Evolutionary conservation across 2,329 filamentous ascomycete genomes (phyloP).

Genomic region (Chaetomiaceae sp.): DNA sequence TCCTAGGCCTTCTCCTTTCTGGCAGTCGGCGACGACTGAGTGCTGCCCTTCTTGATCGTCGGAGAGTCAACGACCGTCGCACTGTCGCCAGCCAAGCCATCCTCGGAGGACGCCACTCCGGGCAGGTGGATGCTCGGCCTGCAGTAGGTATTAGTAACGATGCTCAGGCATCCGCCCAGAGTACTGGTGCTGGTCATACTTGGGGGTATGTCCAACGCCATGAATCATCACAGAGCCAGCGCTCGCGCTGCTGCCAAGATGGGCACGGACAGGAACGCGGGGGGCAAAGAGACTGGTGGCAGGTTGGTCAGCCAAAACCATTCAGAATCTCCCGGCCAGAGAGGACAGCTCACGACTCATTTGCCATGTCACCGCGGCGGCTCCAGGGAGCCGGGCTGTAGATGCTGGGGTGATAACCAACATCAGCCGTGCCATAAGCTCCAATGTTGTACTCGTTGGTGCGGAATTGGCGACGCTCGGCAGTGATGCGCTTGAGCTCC

Average conservation of each 20-base stretch:
- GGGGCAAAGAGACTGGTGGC: constrained; percentile 20
- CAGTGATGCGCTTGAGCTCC: constrained; percentile 90
- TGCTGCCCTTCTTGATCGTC: constrained; percentile 38
- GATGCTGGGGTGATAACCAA: constrained; percentile 49
- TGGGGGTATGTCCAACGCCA: constrained; percentile 16
- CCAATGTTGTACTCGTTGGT: constrained; percentile 89
- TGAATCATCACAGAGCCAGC: constrained; percentile 12
- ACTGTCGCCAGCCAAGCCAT: constrained; percentile 44
- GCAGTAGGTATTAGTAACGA: constrained; percentile 18
- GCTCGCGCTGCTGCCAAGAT: constrained; percentile 11
- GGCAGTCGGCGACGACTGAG: constrained; percentile 46
- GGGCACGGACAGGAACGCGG: constrained; percentile 17
- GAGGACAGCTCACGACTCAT: constrained; percentile 21
- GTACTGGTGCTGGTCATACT: constrained; percentile 18
- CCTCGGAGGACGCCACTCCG: constrained; percentile 40
- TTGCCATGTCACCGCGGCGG: constrained; percentile 26
- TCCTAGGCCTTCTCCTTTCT: constrained; percentile 36
- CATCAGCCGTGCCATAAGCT: constrained; percentile 57
- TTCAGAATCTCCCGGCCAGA: no score
- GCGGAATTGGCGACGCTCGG: constrained; percentile 89
- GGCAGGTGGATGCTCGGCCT: constrained; percentile 38
- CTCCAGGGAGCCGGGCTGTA: constrained; percentile 36
- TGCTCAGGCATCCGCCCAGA: background rate
- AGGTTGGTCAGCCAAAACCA: no score
- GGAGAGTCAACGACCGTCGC: constrained; percentile 49